Base-by-base conservation (phyloP, 768 basidiomycete genomes). In the Hericium rajendrae region DNA sequence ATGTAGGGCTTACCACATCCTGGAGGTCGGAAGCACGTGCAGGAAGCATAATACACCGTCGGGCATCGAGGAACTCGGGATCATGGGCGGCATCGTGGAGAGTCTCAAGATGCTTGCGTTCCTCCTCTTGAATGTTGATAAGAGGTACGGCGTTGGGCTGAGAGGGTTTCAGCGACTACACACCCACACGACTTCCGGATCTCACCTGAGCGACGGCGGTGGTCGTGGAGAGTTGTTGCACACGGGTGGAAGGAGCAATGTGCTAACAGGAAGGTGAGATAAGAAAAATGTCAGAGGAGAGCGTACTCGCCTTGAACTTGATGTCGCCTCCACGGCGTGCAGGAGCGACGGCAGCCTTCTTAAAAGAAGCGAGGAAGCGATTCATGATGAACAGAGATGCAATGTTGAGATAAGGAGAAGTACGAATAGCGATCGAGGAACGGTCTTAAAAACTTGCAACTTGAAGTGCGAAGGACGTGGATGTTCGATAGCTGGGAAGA, bases 81-180 rank as follows among this genome's bases (percentile, higher is more conserved):
- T 54, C 53, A 20, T 54, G 39, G 15, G 41, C 53, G 40, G 53
- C 53, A 26, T 54, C 53, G 12, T n/a, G 38, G 41, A 54, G 53
- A 2, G 53, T 38, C 10, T 54, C 53, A 26, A 54, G 22, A 43
- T 41, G 53, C 53, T 24, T 18, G 22, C 41, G 16, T 26, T 54
- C 53, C 40, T 43, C 39, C 16, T 53, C 18, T 13, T 50, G 48
- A 22, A 22, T 15, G 41, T 43, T 43, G 41, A 18, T n/a, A 18
- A 18, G 16, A 43, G 41, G 20, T 2, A 20, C 43, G 20, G 20
- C 16, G 43, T 46, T 11, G 11, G 3, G 43, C 43, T 46, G 15
- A 32, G 4, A 32, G 8, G 9, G 9, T 8, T 4, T 32, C 32
- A 32, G 32, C 32, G 32, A 32, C 32, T 8, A 6, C 32, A 10